phyloP scores from a whole-genome alignment of 169 alveolate genomes.

The Babesia gibsoni region DNA sequence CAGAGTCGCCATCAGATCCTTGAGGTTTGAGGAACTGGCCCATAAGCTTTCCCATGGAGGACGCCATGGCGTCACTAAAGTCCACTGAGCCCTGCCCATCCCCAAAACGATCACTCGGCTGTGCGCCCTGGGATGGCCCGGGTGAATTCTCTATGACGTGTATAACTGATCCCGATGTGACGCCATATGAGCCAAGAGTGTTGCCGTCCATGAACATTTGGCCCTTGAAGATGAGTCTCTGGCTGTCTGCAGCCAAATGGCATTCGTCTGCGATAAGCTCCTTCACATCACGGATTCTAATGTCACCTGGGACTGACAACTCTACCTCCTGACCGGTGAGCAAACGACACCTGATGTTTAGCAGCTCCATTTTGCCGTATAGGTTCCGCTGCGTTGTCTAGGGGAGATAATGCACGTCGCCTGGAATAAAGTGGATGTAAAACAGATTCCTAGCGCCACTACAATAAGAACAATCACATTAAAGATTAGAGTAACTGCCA shows the following conservation, averaged over 20 bases:
- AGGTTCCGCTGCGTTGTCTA: no score
- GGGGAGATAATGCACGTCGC: not conserved
- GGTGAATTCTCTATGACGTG: conserved; percentile 38
- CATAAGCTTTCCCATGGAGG: conserved; percentile 9
- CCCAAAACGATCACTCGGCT: no score
- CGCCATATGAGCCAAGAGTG: conserved; percentile 25
- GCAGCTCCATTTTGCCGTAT: not conserved
- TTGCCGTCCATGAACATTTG: conserved; percentile 41
- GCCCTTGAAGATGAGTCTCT: conserved; percentile 53
- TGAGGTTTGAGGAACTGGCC: not conserved
- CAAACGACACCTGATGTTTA: conserved; percentile 28
- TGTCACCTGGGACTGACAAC: not conserved
- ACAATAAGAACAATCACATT: no score
- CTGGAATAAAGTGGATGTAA: not conserved
- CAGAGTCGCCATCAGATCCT: not conserved
- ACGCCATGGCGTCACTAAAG: conserved; percentile 14
- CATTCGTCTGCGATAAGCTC: conserved; percentile 22
- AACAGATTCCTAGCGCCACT: no score
- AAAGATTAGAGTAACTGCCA: no score
- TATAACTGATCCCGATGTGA: conserved; percentile 29
- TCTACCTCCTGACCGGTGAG: conserved; percentile 12
- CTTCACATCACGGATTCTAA: conserved; percentile 29
- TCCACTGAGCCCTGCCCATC: not conserved
- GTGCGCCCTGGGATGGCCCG: not conserved
- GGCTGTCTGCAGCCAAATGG: conserved; percentile 28